phyloP scores from a whole-genome alignment of 2,329 filamentous ascomycete species.

The Pseudogymnoascus verrucosus region DNA sequence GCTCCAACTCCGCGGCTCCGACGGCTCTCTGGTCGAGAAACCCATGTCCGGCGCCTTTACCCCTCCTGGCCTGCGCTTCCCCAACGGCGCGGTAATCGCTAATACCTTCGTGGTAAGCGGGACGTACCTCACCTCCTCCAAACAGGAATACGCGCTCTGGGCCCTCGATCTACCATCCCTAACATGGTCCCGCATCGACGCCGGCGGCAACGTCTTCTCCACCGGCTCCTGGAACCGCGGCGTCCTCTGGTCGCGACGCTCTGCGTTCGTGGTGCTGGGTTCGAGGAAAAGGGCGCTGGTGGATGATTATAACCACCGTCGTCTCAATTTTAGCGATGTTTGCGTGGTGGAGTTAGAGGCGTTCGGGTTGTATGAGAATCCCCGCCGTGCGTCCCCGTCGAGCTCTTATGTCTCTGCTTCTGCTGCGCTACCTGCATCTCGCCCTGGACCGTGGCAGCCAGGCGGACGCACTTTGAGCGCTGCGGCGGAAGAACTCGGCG shows the following conservation, averaged over 20 bases:
- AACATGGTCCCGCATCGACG: constrained; percentile 93
- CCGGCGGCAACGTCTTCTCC: constrained; percentile 86
- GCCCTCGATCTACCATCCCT: constrained; percentile 80
- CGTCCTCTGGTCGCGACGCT: constrained; percentile 84
- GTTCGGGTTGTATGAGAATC: constrained; percentile 95
- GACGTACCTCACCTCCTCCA: constrained; percentile 93
- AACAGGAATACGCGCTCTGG: constrained; percentile 97
- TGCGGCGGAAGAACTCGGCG: constrained; percentile 78
- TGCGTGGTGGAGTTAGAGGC: constrained; percentile 96
- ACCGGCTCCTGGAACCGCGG: constrained; percentile 98
- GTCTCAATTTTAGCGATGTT: constrained; percentile 94
- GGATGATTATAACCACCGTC: constrained; percentile 95
- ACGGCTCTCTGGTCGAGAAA: constrained; percentile 78
- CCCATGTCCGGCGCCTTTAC: constrained; percentile 82
- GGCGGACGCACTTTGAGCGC: constrained; percentile 69
- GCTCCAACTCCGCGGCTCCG: constrained; percentile 75
- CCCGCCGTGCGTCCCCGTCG: constrained; percentile 66
- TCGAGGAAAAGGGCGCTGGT: constrained; percentile 90
- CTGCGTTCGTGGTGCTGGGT: constrained; percentile 91
- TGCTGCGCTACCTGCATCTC: constrained; percentile 46
- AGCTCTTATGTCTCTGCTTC: constrained; percentile 82
- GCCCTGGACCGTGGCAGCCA: constrained; percentile 49
- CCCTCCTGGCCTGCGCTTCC: constrained; percentile 87
- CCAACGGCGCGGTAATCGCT: constrained; percentile 91
- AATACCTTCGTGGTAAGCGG: constrained; percentile 96